Evolutionary conservation across 768 basidiomycete genomes (phyloP), one percentile per base, ranked within the genome.

Genomic region (Agaricus subrufescens): DNA sequence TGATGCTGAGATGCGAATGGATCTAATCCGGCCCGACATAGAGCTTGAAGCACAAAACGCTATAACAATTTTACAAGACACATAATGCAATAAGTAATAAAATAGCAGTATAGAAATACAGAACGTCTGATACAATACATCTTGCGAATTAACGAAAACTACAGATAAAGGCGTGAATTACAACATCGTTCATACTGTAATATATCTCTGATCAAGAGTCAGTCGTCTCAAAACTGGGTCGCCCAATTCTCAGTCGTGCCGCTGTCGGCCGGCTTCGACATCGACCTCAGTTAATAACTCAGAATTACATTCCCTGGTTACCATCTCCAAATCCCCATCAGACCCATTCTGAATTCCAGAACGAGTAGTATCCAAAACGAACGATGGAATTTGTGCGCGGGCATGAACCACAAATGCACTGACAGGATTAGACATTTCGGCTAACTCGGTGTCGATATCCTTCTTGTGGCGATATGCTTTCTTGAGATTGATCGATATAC

Each of bases 401-500:
- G 51, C 19, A 40, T 52, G 51, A 6, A 30, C 51, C 23, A 43
- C 4, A 9, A 39, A 23, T n/a, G 46, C 31, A 3, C 8, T 48
- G 2, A 38, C 46, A 4, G 46, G 53, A 31, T 34, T 29, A 29
- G 46, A 46, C 11, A 47, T 47, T 7, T 11, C 8, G 38, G 53
- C 37, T 7, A 54, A 46, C 15, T 54, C 37, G 37, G 27, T 29
- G 29, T 54, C 53, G 34, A 54, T 42, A 29, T 54, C 53, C 27
- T 61, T 50, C 44, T 63, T 23, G n/a, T 69, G 63, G n/a, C 59
- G 57, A 1, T 66, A 68, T 10, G 66, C 67, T 65, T 77, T 80
- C 67, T 71, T 80, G 15, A 86, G 73, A 64, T 80, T 81, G 38
- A 86, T 74, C 3, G 85, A 85, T 44, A 87, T 86, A 6, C 85